These are phyloP conservation scores for Croton laevigatus DNA, from an alignment of 441 rosid species.

Conservation along the genomic window DNA sequence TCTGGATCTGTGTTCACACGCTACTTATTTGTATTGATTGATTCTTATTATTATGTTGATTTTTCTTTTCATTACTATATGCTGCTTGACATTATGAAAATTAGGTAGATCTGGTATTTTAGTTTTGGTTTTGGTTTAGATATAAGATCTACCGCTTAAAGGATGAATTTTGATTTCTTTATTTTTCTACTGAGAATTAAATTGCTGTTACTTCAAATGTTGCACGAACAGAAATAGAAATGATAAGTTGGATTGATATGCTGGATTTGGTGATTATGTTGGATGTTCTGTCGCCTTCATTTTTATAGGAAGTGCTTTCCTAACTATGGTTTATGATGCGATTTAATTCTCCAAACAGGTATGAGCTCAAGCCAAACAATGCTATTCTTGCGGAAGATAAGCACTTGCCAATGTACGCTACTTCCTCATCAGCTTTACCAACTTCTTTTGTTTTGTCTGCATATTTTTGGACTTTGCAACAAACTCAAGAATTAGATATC, in stretches of 20 bases:
- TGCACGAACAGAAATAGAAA: not conserved
- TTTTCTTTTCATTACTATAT: too few species aligned
- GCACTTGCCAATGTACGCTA: conserved; percentile 85
- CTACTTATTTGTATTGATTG: not conserved
- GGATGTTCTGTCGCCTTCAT: not conserved
- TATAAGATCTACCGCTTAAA: not conserved
- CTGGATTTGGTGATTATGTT: not conserved
- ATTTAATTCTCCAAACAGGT: conserved; percentile 35
- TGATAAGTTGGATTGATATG: not conserved
- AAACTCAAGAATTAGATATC: not conserved
- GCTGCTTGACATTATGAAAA: not conserved
- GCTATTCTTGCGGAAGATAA: conserved; percentile 96
- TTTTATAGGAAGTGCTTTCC: not conserved
- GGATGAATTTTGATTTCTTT: not conserved
- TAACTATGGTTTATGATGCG: not conserved
- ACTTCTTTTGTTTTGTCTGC: not conserved
- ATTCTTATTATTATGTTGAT: not conserved
- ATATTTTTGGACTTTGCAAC: not conserved
- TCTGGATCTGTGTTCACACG: conserved; percentile 1
- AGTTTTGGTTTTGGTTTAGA: not conserved
- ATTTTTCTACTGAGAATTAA: not conserved
- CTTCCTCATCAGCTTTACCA: not conserved
- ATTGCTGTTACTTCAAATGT: not conserved
- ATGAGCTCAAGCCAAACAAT: conserved; percentile 77
- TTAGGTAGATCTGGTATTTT: not conserved